Base-by-base conservation (phyloP, 1,284 basidiomycete genomes). In the Microbotryum scabiosae region DNA sequence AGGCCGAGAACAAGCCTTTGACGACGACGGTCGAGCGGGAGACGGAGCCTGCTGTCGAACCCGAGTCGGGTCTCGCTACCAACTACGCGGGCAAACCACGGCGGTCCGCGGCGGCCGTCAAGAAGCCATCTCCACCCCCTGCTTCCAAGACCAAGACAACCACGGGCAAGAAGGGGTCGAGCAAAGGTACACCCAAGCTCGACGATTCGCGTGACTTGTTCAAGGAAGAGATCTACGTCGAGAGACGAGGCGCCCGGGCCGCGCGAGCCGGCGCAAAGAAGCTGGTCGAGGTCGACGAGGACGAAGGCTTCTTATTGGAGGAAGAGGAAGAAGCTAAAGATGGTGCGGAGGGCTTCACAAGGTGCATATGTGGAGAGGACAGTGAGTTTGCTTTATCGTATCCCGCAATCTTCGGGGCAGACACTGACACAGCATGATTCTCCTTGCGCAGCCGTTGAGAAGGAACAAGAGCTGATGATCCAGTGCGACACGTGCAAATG, bases 401-500 rank as follows among this genome's bases (percentile, higher is more conserved):
- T 12, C 36, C 36, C 10, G 36, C 12, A 18, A 41, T 18, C 36
- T 26, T 25, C n/a, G 26, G 21, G 7, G n/a, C 20, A 14, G 28
- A 23, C 14, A 20, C 49, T 20, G 20, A 18, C 21, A 2, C 18
- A 28, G 56, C 59, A 60, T 3, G 6, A 21, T 10, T 36, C 14
- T n/a, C 20, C 9, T 32, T 2, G 5, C 18, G 81, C 83, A 55
- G 87, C 86, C 54, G 90, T 90, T 76, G 77, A 78, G 63, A 73
- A 75, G 56, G 71, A 74, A 4, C 62, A 59, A 28, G 77, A 75
- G n/a, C 87, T 91, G 74, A 97, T 97, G 91, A 91, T 97, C 56
- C 88, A 93, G 76, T 98, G 94, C 78, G 94, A 98, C 78, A 86
- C 82, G 57, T 98, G 94, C 80, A 88, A 90, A 72, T 90, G 90